Base-by-base conservation (phyloP, 2,329 filamentous ascomycete genomes). In the Neonectria faginata region DNA sequence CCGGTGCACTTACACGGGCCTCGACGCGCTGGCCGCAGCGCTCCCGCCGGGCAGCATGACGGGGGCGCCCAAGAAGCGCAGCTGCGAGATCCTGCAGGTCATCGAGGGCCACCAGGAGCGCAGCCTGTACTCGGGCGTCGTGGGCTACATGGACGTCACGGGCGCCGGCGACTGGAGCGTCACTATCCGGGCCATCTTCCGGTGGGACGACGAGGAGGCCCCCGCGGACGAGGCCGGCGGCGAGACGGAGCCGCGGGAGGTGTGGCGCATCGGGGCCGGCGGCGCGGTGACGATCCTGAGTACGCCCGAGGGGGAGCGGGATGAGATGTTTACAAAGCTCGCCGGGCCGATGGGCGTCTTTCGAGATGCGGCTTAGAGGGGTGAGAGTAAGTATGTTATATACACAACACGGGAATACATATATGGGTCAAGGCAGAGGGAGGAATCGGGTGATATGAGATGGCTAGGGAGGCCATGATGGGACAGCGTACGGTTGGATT, bases 31-130 rank as follows among this genome's bases (percentile, higher is more conserved):
- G 0, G 88, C 91, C 0, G 86, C 89, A 7, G 92, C 90, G 52
- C 84, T 98, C 1, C 95, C 96, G 0, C 94, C 96, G 0, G 95
- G 96, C 0, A 95, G 92, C 73, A 98, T 98, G 96, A 98, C 95
- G 2, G 96, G 96, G 7, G 95, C 95, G 0, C 96, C 95, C 0
- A 98, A 98, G 83, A 94, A 95, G 79, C 87, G 95, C 52, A 95
- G 92, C 68, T 97, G 95, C 77, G 91, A 97, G 81, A 86, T 97
- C 51, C 82, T 98, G 20, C 84, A 85, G 64, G 80, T 84, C 3
- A 85, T 97, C 45, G 94, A 97, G 78, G 61, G 70, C 51, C 41
- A 80, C 79, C 18, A 79, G 81, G 86, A 89, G 70, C 84, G 95
- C 56, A 90, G 93, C 33, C 79, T 97, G 55, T 97, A 97, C 79